These are phyloP conservation scores for Paraphaeosphaeria sporulosa DNA, from an alignment of 2,329 filamentous ascomycete genomes.

Conservation along the genomic window DNA sequence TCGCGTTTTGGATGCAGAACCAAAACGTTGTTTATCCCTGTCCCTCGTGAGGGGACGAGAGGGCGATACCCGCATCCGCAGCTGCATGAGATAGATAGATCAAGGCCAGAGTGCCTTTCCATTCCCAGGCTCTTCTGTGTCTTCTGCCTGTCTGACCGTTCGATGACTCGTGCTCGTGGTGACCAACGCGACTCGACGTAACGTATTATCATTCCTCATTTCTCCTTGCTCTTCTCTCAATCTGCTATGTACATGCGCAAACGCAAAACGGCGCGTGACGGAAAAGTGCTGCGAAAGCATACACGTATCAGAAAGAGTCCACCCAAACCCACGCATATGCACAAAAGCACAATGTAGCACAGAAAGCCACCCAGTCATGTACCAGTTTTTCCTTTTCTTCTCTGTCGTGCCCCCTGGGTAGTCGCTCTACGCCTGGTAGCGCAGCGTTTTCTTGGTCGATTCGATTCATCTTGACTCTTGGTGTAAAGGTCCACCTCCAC, in stretches of 20 bases:
- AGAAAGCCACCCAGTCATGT: not conserved
- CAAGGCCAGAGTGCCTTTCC: not conserved
- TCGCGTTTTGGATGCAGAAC: not conserved
- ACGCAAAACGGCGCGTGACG: too few relatives aligned
- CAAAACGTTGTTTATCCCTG: not conserved
- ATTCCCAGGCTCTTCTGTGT: not conserved
- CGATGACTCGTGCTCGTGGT: too few relatives aligned
- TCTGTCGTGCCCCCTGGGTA: too few relatives aligned
- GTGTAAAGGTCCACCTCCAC: not conserved
- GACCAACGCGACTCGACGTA: not conserved
- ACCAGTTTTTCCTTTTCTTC: not conserved
- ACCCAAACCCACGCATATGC: not conserved
- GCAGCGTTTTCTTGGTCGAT: not conserved
- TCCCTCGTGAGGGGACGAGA: not conserved
- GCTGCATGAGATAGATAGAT: not conserved
- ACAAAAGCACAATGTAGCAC: not conserved
- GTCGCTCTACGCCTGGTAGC: not conserved
- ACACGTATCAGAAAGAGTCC: not conserved
- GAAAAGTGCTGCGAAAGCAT: not conserved
- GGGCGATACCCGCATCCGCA: not conserved
- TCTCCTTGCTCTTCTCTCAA: not conserved
- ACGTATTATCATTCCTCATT: not conserved
- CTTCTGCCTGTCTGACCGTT: too few relatives aligned
- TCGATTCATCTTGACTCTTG: not conserved
- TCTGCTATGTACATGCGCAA: not conserved